phyloP scores from a whole-genome alignment of 345 rosid genomes.

The Sonneratia alba region DNA sequence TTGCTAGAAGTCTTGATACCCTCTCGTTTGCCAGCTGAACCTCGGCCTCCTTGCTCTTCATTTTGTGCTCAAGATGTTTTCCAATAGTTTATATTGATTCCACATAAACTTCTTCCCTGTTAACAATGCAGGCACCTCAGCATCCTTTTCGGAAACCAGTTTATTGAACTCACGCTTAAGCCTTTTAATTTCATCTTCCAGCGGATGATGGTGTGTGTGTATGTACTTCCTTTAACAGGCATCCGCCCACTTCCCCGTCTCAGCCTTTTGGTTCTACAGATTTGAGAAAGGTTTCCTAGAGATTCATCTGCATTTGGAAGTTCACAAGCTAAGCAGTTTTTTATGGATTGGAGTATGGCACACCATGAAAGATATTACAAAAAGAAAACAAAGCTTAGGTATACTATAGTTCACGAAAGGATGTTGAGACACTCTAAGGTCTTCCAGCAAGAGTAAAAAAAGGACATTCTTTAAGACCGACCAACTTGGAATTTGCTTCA shows the following conservation, averaged over 20 bases:
- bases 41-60: conserved; percentile 49
- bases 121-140: no score
- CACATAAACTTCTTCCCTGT: conserved; percentile 44
- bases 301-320: conserved; percentile 14
- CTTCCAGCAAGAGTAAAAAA: conserved; percentile 31
- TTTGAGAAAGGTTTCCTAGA: conserved; percentile 13
- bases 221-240: conserved; percentile 7
- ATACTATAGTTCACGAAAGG: conserved; percentile 12
- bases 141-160: conserved; percentile 41
- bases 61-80: conserved; percentile 38
- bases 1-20: conserved; percentile 41
- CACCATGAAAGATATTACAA: neutral
- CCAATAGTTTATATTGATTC: conserved; percentile 55
- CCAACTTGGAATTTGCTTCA: conserved; percentile 23
- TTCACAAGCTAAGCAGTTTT: neutral
- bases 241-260: conserved; percentile 10
- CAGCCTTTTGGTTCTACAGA: conserved; percentile 9
- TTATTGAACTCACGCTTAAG: conserved; percentile 44
- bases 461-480: no score
- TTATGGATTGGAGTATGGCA: no score
- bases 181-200: conserved; percentile 27
- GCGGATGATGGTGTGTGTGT: no score
- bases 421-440: conserved; percentile 51
- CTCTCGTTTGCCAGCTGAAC: conserved; percentile 43
- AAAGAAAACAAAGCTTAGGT: conserved; percentile 4